phyloP scores from a whole-genome alignment of 1,139 yeast species.

The Zygosaccharomyces pseudobailii region DNA sequence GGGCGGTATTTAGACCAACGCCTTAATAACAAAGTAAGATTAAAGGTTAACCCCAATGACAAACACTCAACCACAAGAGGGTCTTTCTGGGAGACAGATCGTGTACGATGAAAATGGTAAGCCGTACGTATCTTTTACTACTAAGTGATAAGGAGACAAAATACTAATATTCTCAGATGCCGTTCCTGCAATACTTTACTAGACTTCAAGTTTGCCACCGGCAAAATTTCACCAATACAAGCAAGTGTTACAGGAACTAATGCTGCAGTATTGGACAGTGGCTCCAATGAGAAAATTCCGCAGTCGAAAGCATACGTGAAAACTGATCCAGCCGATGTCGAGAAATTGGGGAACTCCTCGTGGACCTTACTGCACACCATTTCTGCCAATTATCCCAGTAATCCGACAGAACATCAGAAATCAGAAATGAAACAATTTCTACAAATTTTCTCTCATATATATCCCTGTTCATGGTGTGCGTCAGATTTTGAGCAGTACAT shows the following conservation, averaged over 20 bases:
- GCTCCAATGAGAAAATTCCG: slow-evolving; percentile 13
- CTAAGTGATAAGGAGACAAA: slow-evolving; percentile 1
- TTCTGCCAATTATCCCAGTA: slow-evolving; percentile 83
- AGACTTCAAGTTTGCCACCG: slow-evolving; percentile 56
- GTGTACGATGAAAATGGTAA: slow-evolving; percentile 83
- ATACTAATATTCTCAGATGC: slow-evolving; percentile 42
- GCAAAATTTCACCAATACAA: slow-evolving; percentile 8
- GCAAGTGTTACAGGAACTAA: slow-evolving; percentile 16
- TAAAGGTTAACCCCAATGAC: slow-evolving; percentile 5
- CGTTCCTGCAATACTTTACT: slow-evolving; percentile 75
- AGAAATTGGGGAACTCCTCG: slow-evolving; percentile 72
- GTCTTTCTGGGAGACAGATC: slow-evolving; percentile 63
- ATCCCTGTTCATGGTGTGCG: slow-evolving; percentile 96
- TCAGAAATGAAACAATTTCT: slow-evolving; percentile 67
- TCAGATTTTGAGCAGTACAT: slow-evolving; percentile 71
- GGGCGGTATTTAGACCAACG: too few species aligned
- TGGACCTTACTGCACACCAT: slow-evolving; percentile 92
- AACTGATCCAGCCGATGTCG: slow-evolving; percentile 86
- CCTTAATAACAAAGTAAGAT: neutral
- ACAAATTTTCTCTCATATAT: slow-evolving; percentile 66
- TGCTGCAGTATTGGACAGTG: slow-evolving; percentile 16
- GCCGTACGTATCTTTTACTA: slow-evolving; percentile 52
- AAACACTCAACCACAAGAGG: slow-evolving; percentile 31
- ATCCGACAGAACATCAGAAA: slow-evolving; percentile 59
- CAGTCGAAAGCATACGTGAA: slow-evolving; percentile 35